Evolutionary conservation across 352 stramenopile genomes (phyloP), one percentile per base, ranked within the genome.

Genomic region (Elongisporangium prolatum): DNA sequence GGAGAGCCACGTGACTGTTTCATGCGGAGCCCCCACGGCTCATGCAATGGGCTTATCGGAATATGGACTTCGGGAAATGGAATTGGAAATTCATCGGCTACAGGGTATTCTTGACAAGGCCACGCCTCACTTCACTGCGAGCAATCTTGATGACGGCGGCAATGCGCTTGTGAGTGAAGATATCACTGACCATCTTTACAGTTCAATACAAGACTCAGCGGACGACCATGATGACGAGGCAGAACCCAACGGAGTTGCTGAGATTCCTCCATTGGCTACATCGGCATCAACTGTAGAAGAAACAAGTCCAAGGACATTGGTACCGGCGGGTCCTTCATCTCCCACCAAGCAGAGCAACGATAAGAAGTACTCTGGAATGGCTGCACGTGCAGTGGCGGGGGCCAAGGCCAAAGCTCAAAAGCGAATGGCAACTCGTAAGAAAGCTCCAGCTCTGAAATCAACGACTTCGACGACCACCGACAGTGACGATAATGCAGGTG

Each of bases 51-150:
- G 86, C 0, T 48, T 95, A 14, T 84, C 73, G 5, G 75, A 95
- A 52, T 85, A 75, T 17, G 86, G 86, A 8, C 63, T 95, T 49
- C 77, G 84, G 16, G 86, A 95, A 57, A 93, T 95, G 76, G 86
- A 95, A 51, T 52, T 91, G 9, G 76, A 91, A 44, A 89, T 95
- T 48, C 71, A 91, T 28, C 79, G 80, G 2, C 69, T 88, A 17
- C 61, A 90, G 44, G 55, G 64, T n/a, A 68, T 81, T 22, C 59
- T 92, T 22, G 78, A 95, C 18, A 88, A 84, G 50, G 78, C 72
- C 55, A 80, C 74, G 1, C 80, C 79, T 17, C 68, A 65, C 20
- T 47, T 77, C 58, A 64, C 66, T 21, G 70, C 54, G 37, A 65
- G 63, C 8, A 65, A 59, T 1, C 59, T 63, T 38, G 72, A 44